These are phyloP conservation scores for Solidago caesia DNA, from an alignment of 129 eudicot species.

Conservation along the genomic window DNA sequence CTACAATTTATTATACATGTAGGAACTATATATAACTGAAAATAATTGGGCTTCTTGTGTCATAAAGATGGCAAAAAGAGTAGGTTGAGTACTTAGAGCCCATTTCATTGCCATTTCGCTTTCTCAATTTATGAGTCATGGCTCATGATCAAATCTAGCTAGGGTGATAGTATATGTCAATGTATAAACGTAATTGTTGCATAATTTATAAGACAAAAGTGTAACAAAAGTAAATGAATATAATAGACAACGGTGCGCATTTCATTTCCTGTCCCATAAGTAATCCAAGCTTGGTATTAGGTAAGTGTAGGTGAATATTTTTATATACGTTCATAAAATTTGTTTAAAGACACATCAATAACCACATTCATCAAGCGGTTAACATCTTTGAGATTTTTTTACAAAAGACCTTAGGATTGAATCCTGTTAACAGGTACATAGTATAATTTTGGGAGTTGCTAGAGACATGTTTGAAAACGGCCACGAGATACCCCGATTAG, in stretches of 20 bases:
- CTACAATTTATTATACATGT: constrained; percentile 22
- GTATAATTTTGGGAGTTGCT: too few species aligned
- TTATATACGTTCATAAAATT: not conserved
- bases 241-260: not conserved
- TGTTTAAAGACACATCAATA: not conserved
- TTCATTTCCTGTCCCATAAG: not conserved
- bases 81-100: constrained; percentile 4
- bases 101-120: not conserved
- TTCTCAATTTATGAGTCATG: constrained; percentile 6
- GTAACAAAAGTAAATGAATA: not conserved
- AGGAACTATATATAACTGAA: not conserved
- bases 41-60: not conserved
- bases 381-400: too few species aligned
- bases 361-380: too few species aligned
- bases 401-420: too few species aligned
- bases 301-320: not conserved
- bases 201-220: not conserved
- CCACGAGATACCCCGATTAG: too few species aligned
- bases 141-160: not conserved
- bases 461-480: too few species aligned
- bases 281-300: not conserved
- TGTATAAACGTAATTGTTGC: too few species aligned
- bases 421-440: too few species aligned
- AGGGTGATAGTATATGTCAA: not conserved
- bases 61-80: constrained; percentile 6